Base-by-base conservation (phyloP, 1,284 basidiomycete species). In the Agroathelia rolfsii region DNA sequence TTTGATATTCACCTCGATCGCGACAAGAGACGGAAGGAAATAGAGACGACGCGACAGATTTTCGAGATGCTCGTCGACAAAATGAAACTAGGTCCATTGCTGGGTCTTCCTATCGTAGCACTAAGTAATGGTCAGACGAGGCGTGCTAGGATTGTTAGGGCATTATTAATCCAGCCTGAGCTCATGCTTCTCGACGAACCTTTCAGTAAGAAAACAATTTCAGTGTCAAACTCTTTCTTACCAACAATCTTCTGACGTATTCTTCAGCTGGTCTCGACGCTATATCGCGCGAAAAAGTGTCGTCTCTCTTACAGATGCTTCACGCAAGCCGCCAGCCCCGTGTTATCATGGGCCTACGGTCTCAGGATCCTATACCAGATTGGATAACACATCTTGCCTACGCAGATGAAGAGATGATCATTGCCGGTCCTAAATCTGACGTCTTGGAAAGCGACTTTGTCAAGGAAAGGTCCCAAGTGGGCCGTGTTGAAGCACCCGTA, bases 101-200 rank as follows among this genome's bases (percentile, higher is more conserved):
- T 94, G n/a, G 80, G 92, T 47, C 47, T 92, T 4, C 92, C 90
- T 0, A 55, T 83, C 11, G 66, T 94, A 5, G 83, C 84, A 1
- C 55, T 97, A 31, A 88, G 83, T 41, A 94, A 94, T 45, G 94
- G 94, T 0, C 94, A 98, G 61, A 95, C 82, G 13, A 59, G 94
- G 22, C 61, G 89, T 15, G 90, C 90, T 3, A 64, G 92, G 30
- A 86, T 98, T 28, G 64, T 86, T 2, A 76, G 76, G 42, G 85
- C 87, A 0, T 55, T 97, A 6, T 55, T 96, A 24, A 62, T 59
- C 11, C 62, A 68, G 24, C 85, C 88, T 0, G 67, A 76, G 38
- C 44, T 95, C 28, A 52, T 94, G 13, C 54, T 94, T 2, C 61
- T 95, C 9, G 89, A 94, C 42, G 90, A 94, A 50, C 89, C 90